Evolutionary conservation across 2,329 filamentous ascomycete genomes (phyloP).

Genomic region (Diaporthe sp.): DNA sequence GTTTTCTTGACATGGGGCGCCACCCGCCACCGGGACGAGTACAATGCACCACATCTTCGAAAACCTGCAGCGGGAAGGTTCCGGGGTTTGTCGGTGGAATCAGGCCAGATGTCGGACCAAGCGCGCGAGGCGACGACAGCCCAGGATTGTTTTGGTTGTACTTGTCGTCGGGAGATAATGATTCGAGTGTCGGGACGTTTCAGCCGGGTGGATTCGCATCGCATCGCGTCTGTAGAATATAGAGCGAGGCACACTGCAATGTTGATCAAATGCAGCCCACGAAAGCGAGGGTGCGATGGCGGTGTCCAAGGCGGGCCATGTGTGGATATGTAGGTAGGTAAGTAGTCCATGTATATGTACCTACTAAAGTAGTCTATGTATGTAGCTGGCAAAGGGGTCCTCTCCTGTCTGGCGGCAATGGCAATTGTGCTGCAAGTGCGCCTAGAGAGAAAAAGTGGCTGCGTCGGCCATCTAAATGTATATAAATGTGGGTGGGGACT

Average conservation of each 20-base stretch:
- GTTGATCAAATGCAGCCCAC: slow-evolving; percentile 2
- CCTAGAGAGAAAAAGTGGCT: neutral
- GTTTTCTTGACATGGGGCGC: too few relatives aligned
- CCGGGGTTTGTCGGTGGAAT: neutral
- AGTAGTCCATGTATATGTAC: neutral
- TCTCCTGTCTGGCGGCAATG: neutral
- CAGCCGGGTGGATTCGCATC: slow-evolving; percentile 1
- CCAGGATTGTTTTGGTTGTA: neutral
- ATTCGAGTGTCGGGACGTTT: neutral
- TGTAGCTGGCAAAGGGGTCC: neutral
- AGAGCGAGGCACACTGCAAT: neutral
- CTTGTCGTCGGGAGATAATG: neutral
- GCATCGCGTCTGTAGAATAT: neutral
- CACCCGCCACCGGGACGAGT: slow-evolving; percentile 1
- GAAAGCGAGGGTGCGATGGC: neutral
- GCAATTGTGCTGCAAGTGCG: slow-evolving; percentile 14
- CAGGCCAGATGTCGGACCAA: neutral
- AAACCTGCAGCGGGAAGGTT: neutral
- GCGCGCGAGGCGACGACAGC: neutral
- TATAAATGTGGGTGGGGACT: slow-evolving; percentile 23
- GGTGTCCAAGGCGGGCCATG: neutral
- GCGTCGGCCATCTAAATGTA: neutral
- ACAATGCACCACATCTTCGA: neutral
- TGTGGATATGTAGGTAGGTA: neutral
- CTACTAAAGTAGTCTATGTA: neutral